Evolutionary conservation across 1,284 basidiomycete genomes (phyloP).

Genomic region (Irpex sp.): DNA sequence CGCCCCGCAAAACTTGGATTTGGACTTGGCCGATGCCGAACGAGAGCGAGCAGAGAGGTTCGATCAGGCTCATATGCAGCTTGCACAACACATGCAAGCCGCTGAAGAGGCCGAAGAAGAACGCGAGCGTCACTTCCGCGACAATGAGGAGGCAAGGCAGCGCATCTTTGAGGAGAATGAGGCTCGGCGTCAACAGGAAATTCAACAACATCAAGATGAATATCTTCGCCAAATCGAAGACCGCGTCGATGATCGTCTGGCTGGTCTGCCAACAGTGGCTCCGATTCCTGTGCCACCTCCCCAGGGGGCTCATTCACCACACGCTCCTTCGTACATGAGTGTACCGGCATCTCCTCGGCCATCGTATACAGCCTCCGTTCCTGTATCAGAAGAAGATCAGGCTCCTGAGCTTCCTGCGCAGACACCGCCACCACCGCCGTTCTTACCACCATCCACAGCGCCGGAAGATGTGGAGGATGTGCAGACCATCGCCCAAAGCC

Average conservation of each 20-base stretch:
- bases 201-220: constrained; percentile 46
- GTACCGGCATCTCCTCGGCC: not conserved
- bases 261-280: constrained; percentile 15
- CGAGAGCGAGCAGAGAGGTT: constrained; percentile 51
- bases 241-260: constrained; percentile 36
- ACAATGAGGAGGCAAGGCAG: constrained; percentile 61
- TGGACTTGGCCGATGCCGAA: constrained; percentile 46
- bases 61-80: constrained; percentile 43
- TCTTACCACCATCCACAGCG: not conserved
- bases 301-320: constrained; percentile 3
- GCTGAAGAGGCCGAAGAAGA: constrained; percentile 55
- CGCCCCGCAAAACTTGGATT: constrained; percentile 33
- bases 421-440: not conserved
- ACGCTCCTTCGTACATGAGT: not conserved
- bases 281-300: constrained; percentile 14
- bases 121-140: constrained; percentile 59
- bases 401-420: not conserved
- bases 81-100: constrained; percentile 42
- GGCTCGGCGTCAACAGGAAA: constrained; percentile 45
- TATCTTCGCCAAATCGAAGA: constrained; percentile 46
- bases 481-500: constrained; percentile 34
- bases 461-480: constrained; percentile 15
- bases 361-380: not conserved
- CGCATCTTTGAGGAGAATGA: constrained; percentile 59
- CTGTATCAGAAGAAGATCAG: not conserved